Conservation (phyloP, 352 stramenopile genomes). For the Globisporangium nodosum region DNA sequence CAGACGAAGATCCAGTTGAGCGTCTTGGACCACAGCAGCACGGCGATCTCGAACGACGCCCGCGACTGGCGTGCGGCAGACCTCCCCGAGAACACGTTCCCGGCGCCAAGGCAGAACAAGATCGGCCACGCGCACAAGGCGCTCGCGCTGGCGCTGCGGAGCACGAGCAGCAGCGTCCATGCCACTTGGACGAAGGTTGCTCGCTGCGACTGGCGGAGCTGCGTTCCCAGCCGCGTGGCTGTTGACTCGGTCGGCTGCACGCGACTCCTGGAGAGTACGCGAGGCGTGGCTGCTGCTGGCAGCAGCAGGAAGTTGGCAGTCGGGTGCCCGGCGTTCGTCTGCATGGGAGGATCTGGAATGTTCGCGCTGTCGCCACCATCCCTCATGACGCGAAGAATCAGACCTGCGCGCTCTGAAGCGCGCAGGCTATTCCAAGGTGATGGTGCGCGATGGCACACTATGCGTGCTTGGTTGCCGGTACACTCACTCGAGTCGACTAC, state of each 20-base stretch:
- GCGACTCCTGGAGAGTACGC: background rate
- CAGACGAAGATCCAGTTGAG: constrained; percentile 9
- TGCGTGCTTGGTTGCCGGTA: background rate
- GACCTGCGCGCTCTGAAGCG: background rate
- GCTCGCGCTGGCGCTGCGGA: constrained; percentile 17
- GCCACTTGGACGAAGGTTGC: constrained; percentile 1
- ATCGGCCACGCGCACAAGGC: constrained; percentile 12
- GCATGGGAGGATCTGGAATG: background rate
- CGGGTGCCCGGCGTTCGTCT: background rate
- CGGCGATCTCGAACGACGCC: constrained; percentile 17
- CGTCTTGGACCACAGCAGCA: constrained; percentile 20
- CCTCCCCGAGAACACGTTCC: constrained; percentile 20
- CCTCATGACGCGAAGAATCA: background rate
- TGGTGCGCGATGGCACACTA: too few species aligned
- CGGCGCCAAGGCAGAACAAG: constrained; percentile 17
- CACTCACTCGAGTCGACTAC: background rate
- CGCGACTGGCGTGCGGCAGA: constrained; percentile 20
- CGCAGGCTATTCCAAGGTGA: background rate
- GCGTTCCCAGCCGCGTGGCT: background rate
- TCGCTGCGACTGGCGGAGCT: background rate
- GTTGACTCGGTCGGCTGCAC: background rate
- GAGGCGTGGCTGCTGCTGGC: background rate
- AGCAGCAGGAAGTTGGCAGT: background rate
- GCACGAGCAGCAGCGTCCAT: constrained; percentile 5
- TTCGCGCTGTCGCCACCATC: background rate